Conservation (phyloP, 192 early-diverging fungal species). For the Entomortierella beljakovae region DNA sequence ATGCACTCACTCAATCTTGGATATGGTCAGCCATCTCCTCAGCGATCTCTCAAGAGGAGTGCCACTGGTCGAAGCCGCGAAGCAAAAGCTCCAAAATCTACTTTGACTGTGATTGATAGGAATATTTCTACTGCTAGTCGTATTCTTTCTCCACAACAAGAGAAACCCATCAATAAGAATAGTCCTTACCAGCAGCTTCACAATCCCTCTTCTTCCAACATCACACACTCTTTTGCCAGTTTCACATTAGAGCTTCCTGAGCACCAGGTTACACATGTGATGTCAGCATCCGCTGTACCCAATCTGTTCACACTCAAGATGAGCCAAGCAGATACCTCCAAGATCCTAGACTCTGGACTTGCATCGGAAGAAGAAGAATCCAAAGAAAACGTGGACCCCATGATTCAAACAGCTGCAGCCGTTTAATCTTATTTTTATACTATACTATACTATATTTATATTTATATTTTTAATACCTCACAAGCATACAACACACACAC, state of each 20-base stretch:
- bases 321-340: constrained; percentile 8
- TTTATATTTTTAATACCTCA: constrained; percentile 1
- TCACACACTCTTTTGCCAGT: constrained; percentile 40
- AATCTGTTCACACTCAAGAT: constrained; percentile 32
- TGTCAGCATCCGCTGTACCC: constrained; percentile 30
- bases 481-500: background rate
- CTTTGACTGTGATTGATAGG: constrained; percentile 11
- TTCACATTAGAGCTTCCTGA: constrained; percentile 39
- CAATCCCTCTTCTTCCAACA: constrained; percentile 39
- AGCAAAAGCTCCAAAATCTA: constrained; percentile 13
- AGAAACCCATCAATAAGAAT: constrained; percentile 28
- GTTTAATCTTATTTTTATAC: background rate
- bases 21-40: constrained; percentile 15
- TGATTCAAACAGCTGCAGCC: constrained; percentile 2
- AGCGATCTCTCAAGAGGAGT: constrained; percentile 1
- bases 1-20: constrained; percentile 48
- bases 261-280: constrained; percentile 36
- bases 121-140: background rate
- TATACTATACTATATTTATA: background rate
- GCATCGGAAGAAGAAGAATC: background rate
- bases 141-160: background rate
- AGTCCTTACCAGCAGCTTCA: constrained; percentile 38
- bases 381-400: constrained; percentile 24
- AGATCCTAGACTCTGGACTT: constrained; percentile 14
- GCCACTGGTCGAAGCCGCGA: constrained; percentile 9